A percentile compares a stretch with the other conserved stretches of the same genome.
Evolutionary conservation across 768 basidiomycete genomes (phyloP).

Genomic region (Boletus speciosus): DNA sequence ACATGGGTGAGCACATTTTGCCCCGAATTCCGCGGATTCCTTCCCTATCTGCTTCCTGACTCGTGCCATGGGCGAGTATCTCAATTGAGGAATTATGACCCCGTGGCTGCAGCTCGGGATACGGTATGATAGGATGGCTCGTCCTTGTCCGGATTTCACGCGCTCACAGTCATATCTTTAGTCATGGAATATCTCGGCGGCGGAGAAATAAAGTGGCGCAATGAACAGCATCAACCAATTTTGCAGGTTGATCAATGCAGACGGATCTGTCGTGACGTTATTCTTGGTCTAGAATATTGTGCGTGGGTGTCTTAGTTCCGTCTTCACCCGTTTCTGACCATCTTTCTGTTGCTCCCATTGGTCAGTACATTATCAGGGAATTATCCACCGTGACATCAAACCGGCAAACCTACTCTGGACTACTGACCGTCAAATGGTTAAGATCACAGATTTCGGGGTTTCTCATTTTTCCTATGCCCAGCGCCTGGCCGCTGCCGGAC

Average conservation of each 20-base stretch:
- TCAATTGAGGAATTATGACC: constrained; percentile 31
- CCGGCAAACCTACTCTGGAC: constrained; percentile 96
- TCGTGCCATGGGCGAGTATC: constrained; percentile 29
- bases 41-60: constrained; percentile 22
- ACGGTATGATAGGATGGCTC: constrained; percentile 27
- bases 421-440: constrained; percentile 80
- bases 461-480: constrained; percentile 94
- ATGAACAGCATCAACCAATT: constrained; percentile 60
- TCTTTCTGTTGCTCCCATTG: not conserved
- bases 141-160: constrained; percentile 4
- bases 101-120: constrained; percentile 31
- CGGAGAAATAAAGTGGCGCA: constrained; percentile 91
- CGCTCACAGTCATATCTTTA: constrained; percentile 34
- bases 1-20: constrained; percentile 69
- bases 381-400: constrained; percentile 99
- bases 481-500: constrained; percentile 61
- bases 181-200: constrained; percentile 97
- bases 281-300: constrained; percentile 95
- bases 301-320: constrained; percentile 35
- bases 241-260: constrained; percentile 80
- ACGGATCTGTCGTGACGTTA: constrained; percentile 87
- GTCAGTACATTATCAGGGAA: constrained; percentile 93
- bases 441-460: constrained; percentile 98
- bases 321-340: constrained; percentile 2
- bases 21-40: constrained; percentile 12